phyloP scores from a whole-genome alignment of 257 asterid genomes.

The Lavandula angustifolia region DNA sequence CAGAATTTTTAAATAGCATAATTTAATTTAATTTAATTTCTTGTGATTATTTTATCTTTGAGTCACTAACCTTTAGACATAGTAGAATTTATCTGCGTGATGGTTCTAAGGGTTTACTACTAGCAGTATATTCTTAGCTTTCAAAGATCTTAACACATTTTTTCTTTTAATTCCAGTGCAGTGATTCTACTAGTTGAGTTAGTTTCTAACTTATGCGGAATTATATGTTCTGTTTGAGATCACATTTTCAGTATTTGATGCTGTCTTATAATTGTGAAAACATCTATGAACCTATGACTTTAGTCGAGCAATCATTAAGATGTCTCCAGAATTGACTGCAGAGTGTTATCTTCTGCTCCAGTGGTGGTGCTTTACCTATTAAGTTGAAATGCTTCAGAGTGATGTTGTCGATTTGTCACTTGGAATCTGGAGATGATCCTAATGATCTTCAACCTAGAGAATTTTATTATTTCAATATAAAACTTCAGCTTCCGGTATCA shows the following conservation, averaged over 20 bases:
- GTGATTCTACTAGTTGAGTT: too few species aligned
- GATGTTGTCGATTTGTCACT: too few species aligned
- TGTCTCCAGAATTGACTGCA: constrained; percentile 6
- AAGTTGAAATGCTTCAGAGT: neutral
- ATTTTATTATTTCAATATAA: too few species aligned
- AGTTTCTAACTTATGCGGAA: too few species aligned
- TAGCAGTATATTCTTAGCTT: neutral
- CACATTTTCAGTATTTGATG: constrained; percentile 3
- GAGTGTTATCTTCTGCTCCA: neutral
- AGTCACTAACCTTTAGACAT: constrained; percentile 8
- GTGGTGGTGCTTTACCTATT: neutral
- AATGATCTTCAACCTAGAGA: too few species aligned
- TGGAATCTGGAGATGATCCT: too few species aligned
- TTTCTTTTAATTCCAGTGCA: neutral
- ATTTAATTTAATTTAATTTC: neutral
- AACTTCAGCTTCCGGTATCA: too few species aligned
- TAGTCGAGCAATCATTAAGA: constrained; percentile 7
- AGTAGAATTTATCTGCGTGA: neutral
- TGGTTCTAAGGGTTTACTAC: neutral
- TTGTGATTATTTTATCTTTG: constrained; percentile 7
- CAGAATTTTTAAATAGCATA: neutral
- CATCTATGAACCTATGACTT: neutral
- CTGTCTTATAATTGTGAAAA: constrained; percentile 2
- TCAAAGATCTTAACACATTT: neutral
- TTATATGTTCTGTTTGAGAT: neutral